Evolutionary conservation across 2,329 filamentous ascomycete species (phyloP), one percentile per base, ranked within the genome.

Genomic region (Arthrinium puccinioides): DNA sequence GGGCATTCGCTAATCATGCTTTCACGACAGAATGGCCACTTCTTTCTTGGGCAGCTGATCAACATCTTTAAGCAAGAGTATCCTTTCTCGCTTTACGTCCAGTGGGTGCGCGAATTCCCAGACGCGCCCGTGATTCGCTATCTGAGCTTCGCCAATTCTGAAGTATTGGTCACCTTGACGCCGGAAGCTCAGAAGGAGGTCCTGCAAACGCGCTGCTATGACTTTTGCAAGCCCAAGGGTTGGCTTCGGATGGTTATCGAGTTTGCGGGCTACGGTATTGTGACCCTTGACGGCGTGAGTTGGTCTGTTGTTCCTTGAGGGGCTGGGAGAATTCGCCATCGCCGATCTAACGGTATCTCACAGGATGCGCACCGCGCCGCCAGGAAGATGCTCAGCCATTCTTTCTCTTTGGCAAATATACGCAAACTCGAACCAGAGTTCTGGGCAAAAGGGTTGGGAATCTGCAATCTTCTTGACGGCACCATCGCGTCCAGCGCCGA

Each of bases 211-310:
- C 46, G 56, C 16, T 53, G 49, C 37, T 55, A 56, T 36, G 46
- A 45, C n/a, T 57, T 59, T 27, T 41, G 44, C n/a, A 60, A 59
- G 42, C 49, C 55, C 4, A 15, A 36, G 14, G 8, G 13, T 8
- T 25, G 50, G 32, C 41, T 36, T 18, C 45, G 50, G 6, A 44
- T 59, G 14, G 42, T 48, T 3, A 47, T 41, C 13, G 44, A 48
- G 24, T 42, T 55, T 19, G 39, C 46, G 5, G 54, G 52, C 4
- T 38, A 46, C 5, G 62, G 60, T 1, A 43, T 67, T 2, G 49
- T 59, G 2, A 58, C 60, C 23, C 45, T 55, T 9, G 59, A 64
- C n/a, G n/a, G n/a, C n/a, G n/a, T n/a, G n/a, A n/a, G n/a, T n/a
- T n/a, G n/a, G n/a, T n/a, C n/a, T n/a, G n/a, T n/a, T n/a, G n/a